Evolutionary conservation across 2,329 filamentous ascomycete genomes (phyloP), one percentile per base, ranked within the genome.

Genomic region (Cephalotrichum gorgonifer): DNA sequence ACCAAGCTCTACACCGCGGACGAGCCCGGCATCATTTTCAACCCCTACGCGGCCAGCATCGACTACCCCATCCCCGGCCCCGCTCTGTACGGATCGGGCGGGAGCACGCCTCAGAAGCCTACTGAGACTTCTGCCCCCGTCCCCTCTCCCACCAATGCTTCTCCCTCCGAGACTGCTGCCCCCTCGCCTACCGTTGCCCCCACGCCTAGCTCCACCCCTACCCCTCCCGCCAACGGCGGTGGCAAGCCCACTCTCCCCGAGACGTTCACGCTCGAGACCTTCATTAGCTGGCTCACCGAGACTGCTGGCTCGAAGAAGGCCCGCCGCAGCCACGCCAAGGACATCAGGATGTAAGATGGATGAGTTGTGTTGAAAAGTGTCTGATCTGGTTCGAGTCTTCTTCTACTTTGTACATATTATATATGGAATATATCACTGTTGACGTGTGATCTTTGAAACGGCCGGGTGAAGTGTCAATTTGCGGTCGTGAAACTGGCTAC

Each of bases 1-100:
- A 61, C 60, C 4, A 51, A 57, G 17, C 56, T 63, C 25, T 58
- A 63, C 55, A 59, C 55, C 22, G 35, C 55, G 25, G 53, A 57
- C 31, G 59, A 65, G 26, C 55, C 62, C 1, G 63, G 62, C 11
- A 63, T 65, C 44, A 49, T 59, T 14, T 64, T 65, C 55, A 63
- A 64, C 52, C 57, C 61, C 4, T 63, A 63, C 45, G 56, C 2
- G 58, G 52, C 15, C 14, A 51, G 56, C 2, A 35, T 55, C 3
- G 57, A 54, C 0, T 62, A 62, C 31, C 51, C 50, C 8, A 59
- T 62, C 1, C 59, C 61, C 1, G 59, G 60, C 0, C 59, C 61
- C 43, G 56, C 57, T 15, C 38, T 63, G 49, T 60, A 47, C 31
- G 22, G 41, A 28, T 45, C 49, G 28, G 51, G 49, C 38, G 8